Evolutionary conservation across 371 early-diverging fungal species (phyloP), one percentile per base, ranked within the genome.

Genomic region (Gilbertella persicaria): DNA sequence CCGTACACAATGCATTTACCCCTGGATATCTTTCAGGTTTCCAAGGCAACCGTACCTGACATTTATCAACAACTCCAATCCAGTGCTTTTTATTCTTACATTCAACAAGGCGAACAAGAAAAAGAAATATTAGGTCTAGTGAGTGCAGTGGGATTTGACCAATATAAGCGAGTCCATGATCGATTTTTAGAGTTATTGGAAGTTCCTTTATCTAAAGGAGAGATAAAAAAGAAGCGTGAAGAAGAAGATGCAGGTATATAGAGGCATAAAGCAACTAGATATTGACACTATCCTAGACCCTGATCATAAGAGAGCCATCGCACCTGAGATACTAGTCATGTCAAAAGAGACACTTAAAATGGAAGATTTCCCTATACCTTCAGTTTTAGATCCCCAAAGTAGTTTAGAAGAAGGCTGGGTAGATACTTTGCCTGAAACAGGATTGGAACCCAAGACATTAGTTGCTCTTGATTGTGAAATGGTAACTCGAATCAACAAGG

Each of bases 381-480:
- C 53, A 3, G 53, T 43, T 21, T 45, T 83, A 23, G 71, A 61
- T 42, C 35, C 55, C 0, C 23, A 53, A 1, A 67, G 60, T 29
- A 25, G 23, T 3, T 56, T 67, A 8, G 56, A 56, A 42, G 49
- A 67, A 8, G 78, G 67, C 1, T 83, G 83, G 83, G 52, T 72
- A 1, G 81, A 83, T 37, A 60, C 67, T 13, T 21, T 42, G 2
- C 52, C 58, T 17, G 66, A 58, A 12, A 55, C 66, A 8, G 53
- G 67, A 20, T 50, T 65, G 44, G 45, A 62, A n/a, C 38, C 57
- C 10, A 68, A 67, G 6, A 73, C 43, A 30, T 23, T 85, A 37
- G 49, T 88, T n/a, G 88, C 86, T 8, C 51, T 88, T 26, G 91
- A 91, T 70, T 89, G 90, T 67, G 91, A 91, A 73, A 91, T 89